A percentile compares a stretch with the other conserved stretches of the same genome.
Evolutionary conservation across 192 early-diverging fungal genomes (phyloP).

Genomic region (Umbelopsis isabellina): DNA sequence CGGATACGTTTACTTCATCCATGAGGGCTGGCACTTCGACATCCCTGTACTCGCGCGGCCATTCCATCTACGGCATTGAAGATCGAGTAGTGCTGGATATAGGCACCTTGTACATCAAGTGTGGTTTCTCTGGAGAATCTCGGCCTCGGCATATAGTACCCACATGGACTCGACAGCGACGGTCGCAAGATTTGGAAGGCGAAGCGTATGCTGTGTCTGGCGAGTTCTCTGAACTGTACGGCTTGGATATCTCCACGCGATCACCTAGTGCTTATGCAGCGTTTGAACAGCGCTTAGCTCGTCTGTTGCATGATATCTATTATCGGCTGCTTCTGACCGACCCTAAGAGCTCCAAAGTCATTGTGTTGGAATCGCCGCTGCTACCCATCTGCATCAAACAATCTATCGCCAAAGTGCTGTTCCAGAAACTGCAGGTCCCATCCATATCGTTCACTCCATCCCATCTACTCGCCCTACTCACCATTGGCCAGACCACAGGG

Average conservation of each 20-base stretch:
- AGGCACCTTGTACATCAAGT: slow-evolving; percentile 79
- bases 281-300: slow-evolving; percentile 50
- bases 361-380: slow-evolving; percentile 77
- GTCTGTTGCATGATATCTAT: slow-evolving; percentile 53
- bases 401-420: slow-evolving; percentile 71
- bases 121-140: slow-evolving; percentile 85
- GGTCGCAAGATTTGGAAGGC: slow-evolving; percentile 43
- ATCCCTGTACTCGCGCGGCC: slow-evolving; percentile 37
- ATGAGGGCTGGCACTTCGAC: not conserved
- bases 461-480: slow-evolving; percentile 72
- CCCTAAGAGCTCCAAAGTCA: slow-evolving; percentile 82
- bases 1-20: slow-evolving; percentile 4
- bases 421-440: slow-evolving; percentile 78
- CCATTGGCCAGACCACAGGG: slow-evolving; percentile 75
- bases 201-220: slow-evolving; percentile 44
- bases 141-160: slow-evolving; percentile 72
- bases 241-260: slow-evolving; percentile 46
- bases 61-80: slow-evolving; percentile 75
- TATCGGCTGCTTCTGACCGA: slow-evolving; percentile 77
- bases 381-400: slow-evolving; percentile 69
- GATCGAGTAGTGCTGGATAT: slow-evolving; percentile 89
- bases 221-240: slow-evolving; percentile 48
- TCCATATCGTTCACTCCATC: slow-evolving; percentile 76
- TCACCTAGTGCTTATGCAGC: not conserved
- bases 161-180: slow-evolving; percentile 50